Evolutionary conservation across 306 rosid genomes (phyloP).

Genomic region (Cucurbita moschata): DNA sequence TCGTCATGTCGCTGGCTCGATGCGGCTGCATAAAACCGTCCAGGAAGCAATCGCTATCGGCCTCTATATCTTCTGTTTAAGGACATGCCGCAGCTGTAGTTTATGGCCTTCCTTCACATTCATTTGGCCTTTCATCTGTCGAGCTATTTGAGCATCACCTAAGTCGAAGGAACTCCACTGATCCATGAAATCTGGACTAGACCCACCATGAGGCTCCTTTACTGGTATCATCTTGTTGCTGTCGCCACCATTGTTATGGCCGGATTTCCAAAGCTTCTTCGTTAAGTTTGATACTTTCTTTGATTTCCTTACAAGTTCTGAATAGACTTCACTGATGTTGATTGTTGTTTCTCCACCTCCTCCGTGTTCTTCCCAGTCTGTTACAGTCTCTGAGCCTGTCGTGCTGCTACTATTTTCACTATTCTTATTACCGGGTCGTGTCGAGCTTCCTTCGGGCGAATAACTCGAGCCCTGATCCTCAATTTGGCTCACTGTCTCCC

Average conservation of each 20-base stretch:
- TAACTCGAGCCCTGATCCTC: conserved; percentile 86
- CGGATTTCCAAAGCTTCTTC: conserved; percentile 67
- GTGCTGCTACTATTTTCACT: conserved; percentile 29
- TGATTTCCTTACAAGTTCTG: conserved; percentile 40
- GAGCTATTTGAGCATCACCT: conserved; percentile 28
- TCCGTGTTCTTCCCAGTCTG: conserved; percentile 61
- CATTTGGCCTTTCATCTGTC: conserved; percentile 65
- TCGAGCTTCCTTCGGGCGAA: conserved; percentile 61
- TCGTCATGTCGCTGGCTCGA: background rate
- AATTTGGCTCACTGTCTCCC: conserved; percentile 86
- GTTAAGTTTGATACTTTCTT: conserved; percentile 57
- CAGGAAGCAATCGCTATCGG: conserved; percentile 10
- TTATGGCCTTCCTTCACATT: conserved; percentile 51
- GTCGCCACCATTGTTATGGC: conserved; percentile 46
- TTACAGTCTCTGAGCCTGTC: conserved; percentile 33
- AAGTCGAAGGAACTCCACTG: conserved; percentile 68
- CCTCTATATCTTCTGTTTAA: conserved; percentile 63
- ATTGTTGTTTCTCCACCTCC: conserved; percentile 45
- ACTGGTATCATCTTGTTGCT: conserved; percentile 47
- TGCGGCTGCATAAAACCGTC: background rate
- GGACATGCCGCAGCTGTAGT: conserved; percentile 74
- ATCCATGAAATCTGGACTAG: conserved; percentile 51
- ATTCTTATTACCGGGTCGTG: conserved; percentile 41
- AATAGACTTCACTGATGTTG: conserved; percentile 64
- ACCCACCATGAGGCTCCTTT: conserved; percentile 52